phyloP scores from a whole-genome alignment of 768 basidiomycete genomes.

The Pholiota microspora region DNA sequence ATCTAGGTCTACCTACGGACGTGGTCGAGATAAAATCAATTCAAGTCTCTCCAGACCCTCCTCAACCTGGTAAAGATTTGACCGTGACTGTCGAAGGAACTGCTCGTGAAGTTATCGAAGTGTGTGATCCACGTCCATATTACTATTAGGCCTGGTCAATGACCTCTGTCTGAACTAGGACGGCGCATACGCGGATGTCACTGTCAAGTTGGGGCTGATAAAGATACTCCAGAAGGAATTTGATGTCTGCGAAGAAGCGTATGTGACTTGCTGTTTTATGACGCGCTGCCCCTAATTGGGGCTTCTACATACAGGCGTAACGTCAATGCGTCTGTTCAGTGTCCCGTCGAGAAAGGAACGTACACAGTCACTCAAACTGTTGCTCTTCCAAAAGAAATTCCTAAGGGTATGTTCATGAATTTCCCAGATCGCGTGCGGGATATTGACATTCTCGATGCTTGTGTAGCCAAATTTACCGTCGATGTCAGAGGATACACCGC shows the following conservation, averaged over 20 bases:
- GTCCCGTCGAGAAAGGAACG: slow-evolving; percentile 73
- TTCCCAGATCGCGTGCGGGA: background rate
- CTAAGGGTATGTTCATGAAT: slow-evolving; percentile 43
- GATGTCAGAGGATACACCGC: slow-evolving; percentile 65
- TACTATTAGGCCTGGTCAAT: background rate
- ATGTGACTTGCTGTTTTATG: slow-evolving; percentile 32
- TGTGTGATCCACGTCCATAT: slow-evolving; percentile 27
- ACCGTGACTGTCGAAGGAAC: slow-evolving; percentile 78
- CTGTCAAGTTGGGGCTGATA: slow-evolving; percentile 91
- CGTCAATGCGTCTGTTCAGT: slow-evolving; percentile 74
- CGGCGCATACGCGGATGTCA: slow-evolving; percentile 87
- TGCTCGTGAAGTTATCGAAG: slow-evolving; percentile 63
- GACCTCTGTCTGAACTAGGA: slow-evolving; percentile 49
- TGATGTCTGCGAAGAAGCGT: slow-evolving; percentile 95
- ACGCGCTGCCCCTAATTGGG: background rate
- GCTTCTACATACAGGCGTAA: slow-evolving; percentile 55
- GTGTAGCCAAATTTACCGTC: slow-evolving; percentile 57
- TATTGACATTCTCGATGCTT: too few relatives aligned
- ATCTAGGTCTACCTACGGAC: slow-evolving; percentile 27
- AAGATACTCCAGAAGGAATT: slow-evolving; percentile 84
- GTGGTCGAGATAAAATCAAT: slow-evolving; percentile 70
- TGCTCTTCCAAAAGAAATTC: slow-evolving; percentile 87
- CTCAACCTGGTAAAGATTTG: slow-evolving; percentile 80
- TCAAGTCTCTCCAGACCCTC: slow-evolving; percentile 80
- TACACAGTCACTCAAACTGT: slow-evolving; percentile 84